Evolutionary conservation across 2,329 filamentous ascomycete species (phyloP).

Genomic region (Monosporascus sp.): DNA sequence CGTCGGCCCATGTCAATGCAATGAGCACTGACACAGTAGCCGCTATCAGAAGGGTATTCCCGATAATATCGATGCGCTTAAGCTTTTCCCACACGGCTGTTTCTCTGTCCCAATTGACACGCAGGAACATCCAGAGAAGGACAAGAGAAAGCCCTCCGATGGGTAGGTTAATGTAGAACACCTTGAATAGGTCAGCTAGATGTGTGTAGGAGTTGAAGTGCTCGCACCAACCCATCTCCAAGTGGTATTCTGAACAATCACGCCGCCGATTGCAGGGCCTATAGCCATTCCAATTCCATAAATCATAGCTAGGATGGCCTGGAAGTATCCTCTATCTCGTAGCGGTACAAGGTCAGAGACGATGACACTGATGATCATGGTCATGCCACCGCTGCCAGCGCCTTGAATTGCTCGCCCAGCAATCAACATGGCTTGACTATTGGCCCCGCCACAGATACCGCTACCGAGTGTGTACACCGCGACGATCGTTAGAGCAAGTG

Average conservation of each 20-base stretch:
- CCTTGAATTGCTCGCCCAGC: slow-evolving; percentile 37
- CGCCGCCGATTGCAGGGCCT: slow-evolving; percentile 16
- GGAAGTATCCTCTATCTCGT: slow-evolving; percentile 37
- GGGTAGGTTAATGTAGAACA: slow-evolving; percentile 26
- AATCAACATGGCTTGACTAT: slow-evolving; percentile 36
- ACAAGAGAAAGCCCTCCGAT: slow-evolving; percentile 23
- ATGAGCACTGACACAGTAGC: slow-evolving; percentile 5
- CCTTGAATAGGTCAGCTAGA: background rate
- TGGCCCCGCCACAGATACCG: slow-evolving; percentile 37
- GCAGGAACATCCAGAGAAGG: slow-evolving; percentile 15
- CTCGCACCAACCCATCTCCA: slow-evolving; percentile 18
- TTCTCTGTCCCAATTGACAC: slow-evolving; percentile 7
- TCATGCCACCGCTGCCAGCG: slow-evolving; percentile 22
- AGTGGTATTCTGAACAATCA: slow-evolving; percentile 6
- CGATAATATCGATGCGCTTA: slow-evolving; percentile 13
- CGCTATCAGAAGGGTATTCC: slow-evolving; percentile 13
- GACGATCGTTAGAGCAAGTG: slow-evolving; percentile 30
- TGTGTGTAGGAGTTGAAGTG: too few species aligned
- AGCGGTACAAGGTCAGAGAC: slow-evolving; percentile 45
- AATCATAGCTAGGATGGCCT: slow-evolving; percentile 9
- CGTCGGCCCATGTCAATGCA: slow-evolving; percentile 7
- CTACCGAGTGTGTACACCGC: slow-evolving; percentile 41
- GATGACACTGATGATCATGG: slow-evolving; percentile 40
- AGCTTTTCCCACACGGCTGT: slow-evolving; percentile 3
- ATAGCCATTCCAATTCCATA: slow-evolving; percentile 10